Evolutionary conservation across 805 yeast species (phyloP).

Genomic region (Ogataea nakhonphanomensis): DNA sequence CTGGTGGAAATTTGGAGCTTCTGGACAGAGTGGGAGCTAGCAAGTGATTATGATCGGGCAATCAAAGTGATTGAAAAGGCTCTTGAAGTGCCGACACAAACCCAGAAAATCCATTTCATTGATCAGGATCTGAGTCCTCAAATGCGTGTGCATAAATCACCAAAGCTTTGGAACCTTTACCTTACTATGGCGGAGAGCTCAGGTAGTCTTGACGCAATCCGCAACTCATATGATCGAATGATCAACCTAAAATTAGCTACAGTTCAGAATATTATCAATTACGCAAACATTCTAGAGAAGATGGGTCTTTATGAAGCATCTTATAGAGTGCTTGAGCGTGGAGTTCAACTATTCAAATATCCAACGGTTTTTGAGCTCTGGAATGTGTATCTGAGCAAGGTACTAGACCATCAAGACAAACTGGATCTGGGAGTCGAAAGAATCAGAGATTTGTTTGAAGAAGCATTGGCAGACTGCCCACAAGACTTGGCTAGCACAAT

Average conservation of each 20-base stretch:
- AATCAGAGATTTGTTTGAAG: constrained; percentile 72
- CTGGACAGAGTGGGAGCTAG: constrained; percentile 70
- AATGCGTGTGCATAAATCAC: constrained; percentile 54
- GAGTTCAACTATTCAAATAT: constrained; percentile 56
- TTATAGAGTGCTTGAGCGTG: constrained; percentile 64
- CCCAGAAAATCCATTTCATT: constrained; percentile 27
- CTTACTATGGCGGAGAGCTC: constrained; percentile 64
- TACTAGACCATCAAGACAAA: constrained; percentile 34
- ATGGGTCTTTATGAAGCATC: constrained; percentile 45
- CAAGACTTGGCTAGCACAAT: constrained; percentile 44
- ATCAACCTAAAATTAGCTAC: constrained; percentile 64
- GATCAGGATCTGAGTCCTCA: constrained; percentile 52
- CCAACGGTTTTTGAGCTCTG: constrained; percentile 68
- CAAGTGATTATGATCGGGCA: constrained; percentile 43
- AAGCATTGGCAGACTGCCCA: constrained; percentile 54
- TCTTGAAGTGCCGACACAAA: constrained; percentile 24
- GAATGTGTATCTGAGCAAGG: constrained; percentile 60
- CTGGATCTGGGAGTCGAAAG: constrained; percentile 44
- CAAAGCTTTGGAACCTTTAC: constrained; percentile 69
- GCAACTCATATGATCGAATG: constrained; percentile 48
- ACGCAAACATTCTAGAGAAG: constrained; percentile 57
- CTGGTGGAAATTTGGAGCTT: constrained; percentile 64
- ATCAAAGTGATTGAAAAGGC: constrained; percentile 35
- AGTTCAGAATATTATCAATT: constrained; percentile 60
- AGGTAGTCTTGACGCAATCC: constrained; percentile 40